Base-by-base conservation (phyloP, 1,284 basidiomycete species). In the Fomitopsis pinicola region DNA sequence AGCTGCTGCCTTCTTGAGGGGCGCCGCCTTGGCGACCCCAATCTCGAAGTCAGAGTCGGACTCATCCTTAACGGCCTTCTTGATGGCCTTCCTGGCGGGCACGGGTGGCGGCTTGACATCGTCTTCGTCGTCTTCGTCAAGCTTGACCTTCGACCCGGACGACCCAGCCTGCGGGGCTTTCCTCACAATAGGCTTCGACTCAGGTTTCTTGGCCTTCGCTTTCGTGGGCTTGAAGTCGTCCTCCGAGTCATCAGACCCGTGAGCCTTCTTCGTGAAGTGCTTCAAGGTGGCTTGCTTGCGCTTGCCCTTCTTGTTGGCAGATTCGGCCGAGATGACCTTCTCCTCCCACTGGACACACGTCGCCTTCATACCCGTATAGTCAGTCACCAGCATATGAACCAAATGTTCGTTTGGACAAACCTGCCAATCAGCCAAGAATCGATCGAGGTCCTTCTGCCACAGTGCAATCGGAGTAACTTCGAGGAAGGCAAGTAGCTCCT, bases 371-470 rank as follows among this genome's bases (percentile, higher is more conserved):
- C 62, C 68, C 7, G 62, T n/a, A 42, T 50, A 54, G 40, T 44
- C 17, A 44, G 28, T 22, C 3, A 14, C 35, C 12, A 10, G 12
- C 44, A 1, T 26, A 44, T 33, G 8, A 44, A 35, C 22, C 2
- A 54, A 7, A 10, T 17, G 12, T 2, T 10, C 5, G 8, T 17
- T 33, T 50, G 12, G 42, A 58, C 88, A 65, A 64, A 91, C 94
- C 75, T 93, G 84, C 94, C 95, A 98, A 69, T 91, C 87, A 45
- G 77, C 81, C 45, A 95, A 73, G 82, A 99, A 97, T 33, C 75
- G 77, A 69, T 96, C 91, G 28, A 99, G 80, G 70, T 99, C 97
- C 14, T 82, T 80, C 70, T 93, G 92, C 97, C 97, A 99, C 64
- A 99, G 80, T 67, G 92, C 86, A 66, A 88, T 87, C 0, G 95